Percentiles rank a stretch among this genome's conserved stretches.
Evolutionary conservation across 257 asterid species (phyloP).

Genomic region (Solanum boliviense): DNA sequence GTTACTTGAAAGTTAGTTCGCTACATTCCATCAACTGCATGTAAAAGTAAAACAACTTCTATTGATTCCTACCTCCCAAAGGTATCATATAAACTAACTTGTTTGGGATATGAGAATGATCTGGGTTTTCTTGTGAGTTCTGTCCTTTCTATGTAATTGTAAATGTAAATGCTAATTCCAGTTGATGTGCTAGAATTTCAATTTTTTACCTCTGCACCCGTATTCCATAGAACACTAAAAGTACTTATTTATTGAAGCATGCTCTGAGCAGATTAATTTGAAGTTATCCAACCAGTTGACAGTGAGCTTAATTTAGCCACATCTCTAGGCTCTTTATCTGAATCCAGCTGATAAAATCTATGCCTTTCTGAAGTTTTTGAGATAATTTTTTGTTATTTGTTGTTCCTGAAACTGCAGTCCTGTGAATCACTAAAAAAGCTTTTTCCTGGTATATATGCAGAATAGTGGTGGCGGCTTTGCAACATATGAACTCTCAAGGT

Average conservation of each 20-base stretch:
- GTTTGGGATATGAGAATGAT: not conserved
- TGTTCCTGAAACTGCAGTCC: not conserved
- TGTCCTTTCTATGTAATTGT: not conserved
- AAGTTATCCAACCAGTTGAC: not conserved
- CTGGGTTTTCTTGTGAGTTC: not conserved
- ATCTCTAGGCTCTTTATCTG: not conserved
- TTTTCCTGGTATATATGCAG: slow-evolving; percentile 41
- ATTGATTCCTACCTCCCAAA: not conserved
- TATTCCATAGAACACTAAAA: not conserved
- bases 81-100: not conserved
- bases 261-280: not conserved
- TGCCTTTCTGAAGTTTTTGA: not conserved
- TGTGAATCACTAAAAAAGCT: slow-evolving; percentile 12
- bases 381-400: not conserved
- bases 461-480: slow-evolving; percentile 84
- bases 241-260: not conserved
- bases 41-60: not conserved
- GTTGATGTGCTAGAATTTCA: not conserved
- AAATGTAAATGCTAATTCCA: not conserved
- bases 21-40: not conserved
- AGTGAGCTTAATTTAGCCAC: slow-evolving; percentile 1
- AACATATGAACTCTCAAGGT: slow-evolving; percentile 94
- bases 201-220: not conserved
- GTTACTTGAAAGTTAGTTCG: not conserved
- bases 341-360: not conserved